Base-by-base conservation (phyloP, 305 asterid species). In the Solanum hybrid region DNA sequence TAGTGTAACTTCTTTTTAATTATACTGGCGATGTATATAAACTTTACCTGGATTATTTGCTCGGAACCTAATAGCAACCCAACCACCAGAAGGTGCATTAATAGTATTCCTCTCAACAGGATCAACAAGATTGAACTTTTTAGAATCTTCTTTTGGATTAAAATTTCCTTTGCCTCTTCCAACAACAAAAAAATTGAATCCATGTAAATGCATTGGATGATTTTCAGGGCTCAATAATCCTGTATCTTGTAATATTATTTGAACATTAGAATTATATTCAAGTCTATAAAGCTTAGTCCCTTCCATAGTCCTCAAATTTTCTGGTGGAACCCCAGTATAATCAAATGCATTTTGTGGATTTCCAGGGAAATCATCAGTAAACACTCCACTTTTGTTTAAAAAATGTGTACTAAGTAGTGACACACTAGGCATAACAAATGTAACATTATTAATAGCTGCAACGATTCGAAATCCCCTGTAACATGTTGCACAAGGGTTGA, bases 31-130 rank as follows among this genome's bases (percentile, higher is more conserved):
- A 0, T 29, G 10, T 45, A 45, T 3, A 82, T 45, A 45, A 45
- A 29, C 14, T 26, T 31, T 89, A 95, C 98, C 98, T 90, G 97
- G 96, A 94, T 95, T 95, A 85, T 95, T 94, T 5, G 98, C 96
- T 79, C 90, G 87, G 88, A 95, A 94, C 89, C 97, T 91, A 85
- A 95, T 91, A 37, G 97, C 97, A 38, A 90, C 94, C 97, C 97
- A 95, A 17, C 97, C 98, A 5, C 95, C 95, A 6, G 95, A 90
- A 1, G 96, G 96, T 14, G 94, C 96, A 34, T 91, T 93, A 33
- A 94, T 86, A 1, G 98, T 95, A 65, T 95, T 95, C 90, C 98
- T 95, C 90, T 95, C 98, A 51, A 94, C 96, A 14, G 98, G 97
- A 90, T 95, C 98, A 36, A 91, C 93, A 2, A 95, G 95, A 39